phyloP scores from a whole-genome alignment of 352 stramenopile genomes.

The Globisporangium recalcitrans region DNA sequence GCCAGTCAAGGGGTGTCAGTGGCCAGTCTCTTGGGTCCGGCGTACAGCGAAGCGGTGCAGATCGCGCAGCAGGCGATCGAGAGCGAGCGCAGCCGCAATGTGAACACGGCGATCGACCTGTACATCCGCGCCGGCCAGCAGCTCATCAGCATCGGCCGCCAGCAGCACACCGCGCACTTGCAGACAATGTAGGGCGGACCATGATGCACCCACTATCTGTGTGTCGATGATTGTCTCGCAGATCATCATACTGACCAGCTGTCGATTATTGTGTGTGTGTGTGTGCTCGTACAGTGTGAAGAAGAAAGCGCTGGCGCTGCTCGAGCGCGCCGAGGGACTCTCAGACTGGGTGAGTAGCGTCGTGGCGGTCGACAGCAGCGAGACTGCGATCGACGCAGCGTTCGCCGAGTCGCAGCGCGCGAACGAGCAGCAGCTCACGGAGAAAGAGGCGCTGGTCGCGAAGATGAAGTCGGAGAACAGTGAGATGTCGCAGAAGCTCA shows the following conservation, averaged over 20 bases:
- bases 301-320: slow-evolving; percentile 65
- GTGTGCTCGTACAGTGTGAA: slow-evolving; percentile 32
- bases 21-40: slow-evolving; percentile 38
- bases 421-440: slow-evolving; percentile 31
- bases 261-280: background rate
- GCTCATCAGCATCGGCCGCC: slow-evolving; percentile 60
- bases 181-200: too few species aligned
- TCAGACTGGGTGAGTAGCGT: slow-evolving; percentile 57
- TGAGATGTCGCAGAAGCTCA: slow-evolving; percentile 51
- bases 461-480: slow-evolving; percentile 60
- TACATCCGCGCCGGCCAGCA: slow-evolving; percentile 67
- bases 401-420: slow-evolving; percentile 44
- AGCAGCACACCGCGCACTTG: slow-evolving; percentile 50
- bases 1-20: slow-evolving; percentile 22
- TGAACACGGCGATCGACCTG: slow-evolving; percentile 61
- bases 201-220: slow-evolving; percentile 13
- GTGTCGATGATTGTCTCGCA: too few species aligned
- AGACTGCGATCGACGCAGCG: slow-evolving; percentile 32
- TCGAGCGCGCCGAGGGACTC: slow-evolving; percentile 69
- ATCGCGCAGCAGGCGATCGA: slow-evolving; percentile 68
- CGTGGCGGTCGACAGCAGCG: slow-evolving; percentile 26
- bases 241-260: background rate
- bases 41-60: slow-evolving; percentile 56
- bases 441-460: slow-evolving; percentile 57
- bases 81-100: slow-evolving; percentile 52